Evolutionary conservation across 441 rosid genomes (phyloP).

Genomic region (Arabidopsis lyrata): DNA sequence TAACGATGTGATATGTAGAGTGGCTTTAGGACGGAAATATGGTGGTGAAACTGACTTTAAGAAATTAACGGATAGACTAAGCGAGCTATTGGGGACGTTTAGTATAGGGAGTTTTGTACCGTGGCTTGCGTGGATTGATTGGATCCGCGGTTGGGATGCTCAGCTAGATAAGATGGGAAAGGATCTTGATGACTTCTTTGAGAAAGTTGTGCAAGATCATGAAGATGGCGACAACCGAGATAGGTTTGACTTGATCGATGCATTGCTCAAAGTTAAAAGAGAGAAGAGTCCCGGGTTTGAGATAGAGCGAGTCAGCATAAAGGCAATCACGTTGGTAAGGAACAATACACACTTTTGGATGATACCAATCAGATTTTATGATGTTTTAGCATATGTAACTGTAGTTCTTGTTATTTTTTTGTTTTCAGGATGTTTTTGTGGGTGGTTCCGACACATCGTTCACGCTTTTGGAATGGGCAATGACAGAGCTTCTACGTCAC

Average conservation of each 20-base stretch:
- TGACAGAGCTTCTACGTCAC: constrained; percentile 45
- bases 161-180: constrained; percentile 34
- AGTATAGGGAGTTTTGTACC: constrained; percentile 53
- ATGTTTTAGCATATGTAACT: not conserved
- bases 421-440: constrained; percentile 36
- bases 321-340: constrained; percentile 54
- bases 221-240: not conserved
- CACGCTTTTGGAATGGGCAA: constrained; percentile 41
- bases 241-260: constrained; percentile 46
- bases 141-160: constrained; percentile 43
- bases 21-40: constrained; percentile 52
- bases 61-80: constrained; percentile 39
- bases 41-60: constrained; percentile 43
- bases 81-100: constrained; percentile 41
- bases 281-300: constrained; percentile 43
- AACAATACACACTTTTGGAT: not conserved
- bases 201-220: constrained; percentile 50
- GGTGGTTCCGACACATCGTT: constrained; percentile 44
- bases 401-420: not conserved
- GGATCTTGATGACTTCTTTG: constrained; percentile 51
- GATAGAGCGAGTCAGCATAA: constrained; percentile 46
- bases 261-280: constrained; percentile 45
- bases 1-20: constrained; percentile 51
- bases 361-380: not conserved
- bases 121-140: constrained; percentile 53